These are phyloP conservation scores for Aspergillus oerlinghausenensis DNA, from an alignment of 2,329 filamentous ascomycete species.

Conservation along the genomic window DNA sequence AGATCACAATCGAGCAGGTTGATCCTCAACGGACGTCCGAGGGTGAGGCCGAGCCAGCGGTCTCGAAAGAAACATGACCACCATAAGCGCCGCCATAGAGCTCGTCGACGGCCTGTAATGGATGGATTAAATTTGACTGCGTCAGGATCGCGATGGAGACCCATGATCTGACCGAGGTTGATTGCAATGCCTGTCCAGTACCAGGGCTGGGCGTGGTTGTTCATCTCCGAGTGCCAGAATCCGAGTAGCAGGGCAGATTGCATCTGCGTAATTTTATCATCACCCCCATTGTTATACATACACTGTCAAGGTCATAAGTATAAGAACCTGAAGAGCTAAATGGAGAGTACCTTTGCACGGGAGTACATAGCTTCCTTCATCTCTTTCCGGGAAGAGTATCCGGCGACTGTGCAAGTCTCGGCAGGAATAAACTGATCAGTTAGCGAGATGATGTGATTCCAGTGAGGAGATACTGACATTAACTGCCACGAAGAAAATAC, in stretches of 20 bases:
- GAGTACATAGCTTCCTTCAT: slow-evolving; percentile 36
- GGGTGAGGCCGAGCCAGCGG: slow-evolving; percentile 36
- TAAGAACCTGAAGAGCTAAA: slow-evolving; percentile 9
- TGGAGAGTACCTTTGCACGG: slow-evolving; percentile 31
- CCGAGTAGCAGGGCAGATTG: slow-evolving; percentile 42
- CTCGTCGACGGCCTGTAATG: slow-evolving; percentile 19
- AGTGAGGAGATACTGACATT: slow-evolving; percentile 20
- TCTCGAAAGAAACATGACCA: slow-evolving; percentile 41
- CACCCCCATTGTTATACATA: slow-evolving; percentile 30
- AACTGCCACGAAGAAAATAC: slow-evolving; percentile 35
- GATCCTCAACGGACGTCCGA: slow-evolving; percentile 40
- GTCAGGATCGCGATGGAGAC: slow-evolving; percentile 35
- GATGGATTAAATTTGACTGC: slow-evolving; percentile 11
- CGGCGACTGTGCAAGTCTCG: slow-evolving; percentile 24
- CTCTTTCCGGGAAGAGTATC: slow-evolving; percentile 28
- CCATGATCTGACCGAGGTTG: slow-evolving; percentile 40
- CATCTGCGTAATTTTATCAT: slow-evolving; percentile 41
- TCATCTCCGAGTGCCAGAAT: slow-evolving; percentile 41
- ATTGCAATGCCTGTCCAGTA: slow-evolving; percentile 46
- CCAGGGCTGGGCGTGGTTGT: slow-evolving; percentile 42
- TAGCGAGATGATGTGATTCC: not conserved
- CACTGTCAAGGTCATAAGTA: slow-evolving; percentile 6
- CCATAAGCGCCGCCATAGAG: slow-evolving; percentile 39
- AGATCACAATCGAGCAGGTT: slow-evolving; percentile 36
- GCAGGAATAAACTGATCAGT: slow-evolving; percentile 21